phyloP scores from a whole-genome alignment of 1,139 yeast species.

The Blastobotrys illinoisensis region DNA sequence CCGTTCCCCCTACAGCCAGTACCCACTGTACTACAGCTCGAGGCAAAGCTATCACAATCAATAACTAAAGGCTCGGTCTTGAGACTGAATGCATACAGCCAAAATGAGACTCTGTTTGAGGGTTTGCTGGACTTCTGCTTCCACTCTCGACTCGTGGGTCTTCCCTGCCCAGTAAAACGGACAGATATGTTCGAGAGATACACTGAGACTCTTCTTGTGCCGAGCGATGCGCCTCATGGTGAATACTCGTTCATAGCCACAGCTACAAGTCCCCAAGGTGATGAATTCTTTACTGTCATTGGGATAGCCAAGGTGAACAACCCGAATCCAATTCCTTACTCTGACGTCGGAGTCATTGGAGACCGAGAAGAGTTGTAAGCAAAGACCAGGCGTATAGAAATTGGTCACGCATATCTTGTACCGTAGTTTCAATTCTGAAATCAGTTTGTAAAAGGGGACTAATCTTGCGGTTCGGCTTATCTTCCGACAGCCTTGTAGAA shows the following conservation, averaged over 20 bases:
- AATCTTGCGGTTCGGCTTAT: too few species aligned
- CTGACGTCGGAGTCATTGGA: neutral
- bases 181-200: conserved; percentile 12
- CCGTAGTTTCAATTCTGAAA: too few species aligned
- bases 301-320: conserved; percentile 21
- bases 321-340: neutral
- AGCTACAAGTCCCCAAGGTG: conserved; percentile 19
- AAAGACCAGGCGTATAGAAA: too few species aligned
- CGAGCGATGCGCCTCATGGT: conserved; percentile 26
- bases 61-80: conserved; percentile 19
- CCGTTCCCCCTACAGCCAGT: conserved; percentile 30
- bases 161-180: conserved; percentile 25
- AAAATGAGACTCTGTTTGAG: conserved; percentile 15
- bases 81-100: conserved; percentile 19
- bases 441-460: too few species aligned
- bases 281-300: conserved; percentile 21
- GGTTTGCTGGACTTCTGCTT: conserved; percentile 27
- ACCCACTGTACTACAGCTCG: conserved; percentile 21
- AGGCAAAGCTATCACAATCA: conserved; percentile 18
- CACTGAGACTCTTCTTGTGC: conserved; percentile 25
- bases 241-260: conserved; percentile 26
- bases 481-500: too few species aligned
- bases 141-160: conserved; percentile 23
- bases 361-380: neutral
- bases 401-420: too few species aligned